Evolutionary conservation across 1,284 basidiomycete genomes (phyloP), one percentile per base, ranked within the genome.

Genomic region (Gymnopus androsaceus): DNA sequence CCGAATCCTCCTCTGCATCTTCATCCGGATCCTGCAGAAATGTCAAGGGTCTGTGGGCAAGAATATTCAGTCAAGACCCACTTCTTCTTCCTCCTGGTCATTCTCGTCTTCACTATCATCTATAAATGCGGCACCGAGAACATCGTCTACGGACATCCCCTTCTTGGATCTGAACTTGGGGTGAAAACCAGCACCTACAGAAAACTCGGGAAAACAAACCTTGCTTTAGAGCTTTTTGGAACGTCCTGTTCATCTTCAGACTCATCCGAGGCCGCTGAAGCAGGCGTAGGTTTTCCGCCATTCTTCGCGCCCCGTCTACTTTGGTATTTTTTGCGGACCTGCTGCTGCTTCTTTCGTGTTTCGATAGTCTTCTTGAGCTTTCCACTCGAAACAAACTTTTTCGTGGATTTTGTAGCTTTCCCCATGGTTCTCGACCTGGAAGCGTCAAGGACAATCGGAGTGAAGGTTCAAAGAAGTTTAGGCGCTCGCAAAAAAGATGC

Each of bases 321-420:
- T 63, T 90, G 82, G n/a, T 83, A 78, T 69, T 86, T 87, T 69
- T 86, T 87, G 67, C 83, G 82, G 59, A 83, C 75, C 66, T 92
- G 83, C 65, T 93, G 87, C 64, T 89, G 82, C 63, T 90, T 88
- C 55, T 86, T 82, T 36, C 93, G 78, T 4, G 87, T 81, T 64
- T 92, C 82, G 57, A 97, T 95, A 30, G 85, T 84, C 62, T 91
- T 88, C 66, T 92, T 92, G 50, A 97, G 82, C 67, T 91, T 88
- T 1, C 94, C 94, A 56, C 90, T 92, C 2, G 90, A 79, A 9
- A 88, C 90, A 64, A 95, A 95, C 75, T 95, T 94, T 67, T 89
- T 86, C 15, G 88, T 89, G 1, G 90, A 84, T 72, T 94, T 94
- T 31, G 80, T 74, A 27, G 82, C 79, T 63, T 83, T 88, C 50